Evolutionary conservation across 2,329 filamentous ascomycete genomes (phyloP).

Genomic region (Aschersonia sp.): DNA sequence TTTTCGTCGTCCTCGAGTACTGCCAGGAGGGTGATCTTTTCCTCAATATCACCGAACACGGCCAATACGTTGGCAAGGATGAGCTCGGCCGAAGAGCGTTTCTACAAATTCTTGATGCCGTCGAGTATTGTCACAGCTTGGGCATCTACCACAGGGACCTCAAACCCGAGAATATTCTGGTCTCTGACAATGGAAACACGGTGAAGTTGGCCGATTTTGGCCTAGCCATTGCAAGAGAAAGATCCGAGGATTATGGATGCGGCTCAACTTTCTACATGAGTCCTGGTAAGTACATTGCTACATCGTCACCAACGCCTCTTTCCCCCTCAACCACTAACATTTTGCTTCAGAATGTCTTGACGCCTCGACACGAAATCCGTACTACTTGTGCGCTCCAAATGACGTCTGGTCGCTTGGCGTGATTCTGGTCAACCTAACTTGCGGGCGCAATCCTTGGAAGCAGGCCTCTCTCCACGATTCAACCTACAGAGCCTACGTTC

Average conservation of each 20-base stretch:
- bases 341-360: constrained; percentile 66
- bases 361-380: constrained; percentile 57
- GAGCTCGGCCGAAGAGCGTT: constrained; percentile 75
- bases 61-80: constrained; percentile 89
- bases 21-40: constrained; percentile 96
- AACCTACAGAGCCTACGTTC: constrained; percentile 82
- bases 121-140: constrained; percentile 82
- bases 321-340: constrained; percentile 6
- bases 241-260: constrained; percentile 90
- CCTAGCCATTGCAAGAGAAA: constrained; percentile 69
- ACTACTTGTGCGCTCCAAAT: constrained; percentile 85
- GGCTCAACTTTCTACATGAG: constrained; percentile 99
- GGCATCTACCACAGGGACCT: constrained; percentile 96
- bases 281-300: constrained; percentile 54
- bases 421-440: constrained; percentile 93
- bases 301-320: neutral
- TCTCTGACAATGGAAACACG: constrained; percentile 74
- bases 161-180: constrained; percentile 96
- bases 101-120: constrained; percentile 90
- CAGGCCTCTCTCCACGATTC: constrained; percentile 86
- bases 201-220: constrained; percentile 97
- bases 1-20: constrained; percentile 92
- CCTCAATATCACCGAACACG: constrained; percentile 90
- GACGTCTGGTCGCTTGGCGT: constrained; percentile 98
- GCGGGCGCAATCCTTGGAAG: constrained; percentile 98